Evolutionary conservation across 441 rosid species (phyloP).

Genomic region (Breynia disticha): DNA sequence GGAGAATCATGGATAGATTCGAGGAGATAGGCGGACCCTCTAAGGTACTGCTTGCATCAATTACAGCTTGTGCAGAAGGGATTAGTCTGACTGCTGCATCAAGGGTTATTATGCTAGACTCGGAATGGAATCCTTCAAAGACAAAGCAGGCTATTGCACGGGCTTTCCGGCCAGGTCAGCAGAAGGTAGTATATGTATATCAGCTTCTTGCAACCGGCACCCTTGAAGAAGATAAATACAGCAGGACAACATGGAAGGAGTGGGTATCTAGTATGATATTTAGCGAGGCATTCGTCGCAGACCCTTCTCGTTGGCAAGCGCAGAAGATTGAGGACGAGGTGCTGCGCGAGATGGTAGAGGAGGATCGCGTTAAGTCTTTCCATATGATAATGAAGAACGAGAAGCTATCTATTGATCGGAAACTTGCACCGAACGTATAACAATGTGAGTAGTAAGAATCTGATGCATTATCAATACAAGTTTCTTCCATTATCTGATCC

Average conservation of each 20-base stretch:
- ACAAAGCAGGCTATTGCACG: constrained; percentile 97
- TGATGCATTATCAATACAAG: background rate
- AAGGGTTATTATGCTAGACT: constrained; percentile 70
- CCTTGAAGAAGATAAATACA: constrained; percentile 78
- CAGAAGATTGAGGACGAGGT: constrained; percentile 87
- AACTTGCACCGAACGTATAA: background rate
- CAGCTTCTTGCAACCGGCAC: constrained; percentile 77
- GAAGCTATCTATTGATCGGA: constrained; percentile 53
- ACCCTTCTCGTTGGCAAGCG: constrained; percentile 81
- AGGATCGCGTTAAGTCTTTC: constrained; percentile 70
- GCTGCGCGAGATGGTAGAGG: constrained; percentile 75
- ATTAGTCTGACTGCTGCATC: constrained; percentile 95
- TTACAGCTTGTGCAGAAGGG: constrained; percentile 94
- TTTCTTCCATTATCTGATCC: too few species aligned
- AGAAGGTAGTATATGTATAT: constrained; percentile 79
- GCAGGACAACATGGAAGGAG: constrained; percentile 91
- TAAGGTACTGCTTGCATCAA: constrained; percentile 66
- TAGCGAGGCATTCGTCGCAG: constrained; percentile 86
- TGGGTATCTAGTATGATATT: constrained; percentile 98
- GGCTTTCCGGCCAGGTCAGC: constrained; percentile 92
- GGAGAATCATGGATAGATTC: constrained; percentile 71
- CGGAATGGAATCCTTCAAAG: constrained; percentile 97
- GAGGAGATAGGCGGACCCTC: constrained; percentile 67
- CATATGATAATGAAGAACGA: constrained; percentile 96
- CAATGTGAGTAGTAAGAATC: background rate